Evolutionary conservation across 2,329 filamentous ascomycete species (phyloP), one percentile per base, ranked within the genome.

Genomic region (Alternaria viburni): DNA sequence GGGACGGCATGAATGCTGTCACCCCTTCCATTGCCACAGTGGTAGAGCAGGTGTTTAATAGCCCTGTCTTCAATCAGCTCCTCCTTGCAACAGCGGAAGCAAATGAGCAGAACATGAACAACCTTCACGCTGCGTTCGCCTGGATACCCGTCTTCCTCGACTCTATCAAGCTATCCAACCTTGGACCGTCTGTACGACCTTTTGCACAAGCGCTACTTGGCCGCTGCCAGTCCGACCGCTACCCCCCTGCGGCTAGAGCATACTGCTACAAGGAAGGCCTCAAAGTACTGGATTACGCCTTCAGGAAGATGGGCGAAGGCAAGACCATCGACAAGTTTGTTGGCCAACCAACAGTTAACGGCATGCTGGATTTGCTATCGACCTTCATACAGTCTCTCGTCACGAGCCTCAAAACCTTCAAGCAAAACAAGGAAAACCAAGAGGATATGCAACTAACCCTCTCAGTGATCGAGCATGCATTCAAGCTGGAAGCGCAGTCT

Each of bases 1-100:
- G 95, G 95, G 91, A 93, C 71, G 90, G 93, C 2, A 90, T 97
- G 81, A 90, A 91, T 54, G 88, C 93, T 28, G 92, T 95, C 54
- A 91, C 92, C 1, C 91, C 93, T 4, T 91, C 92, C 1, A 91
- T 93, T 5, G 89, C 90, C 45, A 89, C 90, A 32, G 88, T 98
- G 51, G 88, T 93, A n/a, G 93, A 97, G 75, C 87, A 93, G 67
- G 87, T 97, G 46, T 92, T 96, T 71, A 88, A 87, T 62, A 93
- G 91, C 65, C 89, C 90, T 8, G 85, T 87, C 4, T 88, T 92
- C 70, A 85, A 85, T 32, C 81, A 81, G n/a, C 77, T 92, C 7
- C 84, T 94, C 12, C 83, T 85, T 64, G 83, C 83, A 36, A 72
- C 73, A 11, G 73, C 60, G 8, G 70, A 70, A n/a, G 66, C 72